These are phyloP conservation scores for Keqinozyma sinolaborantium DNA, from an alignment of 1,139 yeast genomes.

Conservation along the genomic window DNA sequence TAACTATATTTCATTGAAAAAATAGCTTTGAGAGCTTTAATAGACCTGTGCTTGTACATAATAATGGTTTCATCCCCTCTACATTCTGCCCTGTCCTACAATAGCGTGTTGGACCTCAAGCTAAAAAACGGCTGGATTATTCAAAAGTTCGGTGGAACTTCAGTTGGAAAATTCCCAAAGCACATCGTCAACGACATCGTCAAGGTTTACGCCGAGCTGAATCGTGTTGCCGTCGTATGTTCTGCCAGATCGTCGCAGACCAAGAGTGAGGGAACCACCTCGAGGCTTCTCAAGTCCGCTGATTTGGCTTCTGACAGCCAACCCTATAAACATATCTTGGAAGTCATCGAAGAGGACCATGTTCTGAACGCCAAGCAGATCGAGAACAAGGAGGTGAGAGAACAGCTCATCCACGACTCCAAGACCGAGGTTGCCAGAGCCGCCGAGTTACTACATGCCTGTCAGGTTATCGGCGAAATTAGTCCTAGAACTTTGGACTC, in stretches of 20 bases:
- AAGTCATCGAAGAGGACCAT: constrained; percentile 74
- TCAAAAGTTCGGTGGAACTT: constrained; percentile 97
- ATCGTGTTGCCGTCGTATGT: constrained; percentile 92
- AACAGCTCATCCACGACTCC: constrained; percentile 54
- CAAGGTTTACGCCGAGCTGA: constrained; percentile 53
- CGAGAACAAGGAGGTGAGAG: constrained; percentile 37
- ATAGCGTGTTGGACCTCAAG: constrained; percentile 40
- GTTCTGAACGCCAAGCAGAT: constrained; percentile 67
- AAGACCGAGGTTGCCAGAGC: constrained; percentile 64
- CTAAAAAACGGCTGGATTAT: constrained; percentile 66
- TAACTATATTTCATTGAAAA: too few relatives aligned
- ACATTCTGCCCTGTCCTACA: constrained; percentile 25
- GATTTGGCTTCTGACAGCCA: constrained; percentile 63
- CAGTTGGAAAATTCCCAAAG: constrained; percentile 90
- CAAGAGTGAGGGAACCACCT: constrained; percentile 93
- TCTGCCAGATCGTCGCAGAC: constrained; percentile 91
- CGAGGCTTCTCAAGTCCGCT: constrained; percentile 75
- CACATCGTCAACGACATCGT: constrained; percentile 84
- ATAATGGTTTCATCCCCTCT: constrained; percentile 11
- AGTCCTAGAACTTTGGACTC: constrained; percentile 84
- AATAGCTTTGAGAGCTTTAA: background rate
- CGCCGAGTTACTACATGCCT: constrained; percentile 72
- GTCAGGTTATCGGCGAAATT: constrained; percentile 88
- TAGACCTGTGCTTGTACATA: too few relatives aligned
- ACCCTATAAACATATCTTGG: constrained; percentile 51